Evolutionary conservation across 2,329 filamentous ascomycete genomes (phyloP), one percentile per base, ranked within the genome.

Genomic region (Fusarium devonianum): DNA sequence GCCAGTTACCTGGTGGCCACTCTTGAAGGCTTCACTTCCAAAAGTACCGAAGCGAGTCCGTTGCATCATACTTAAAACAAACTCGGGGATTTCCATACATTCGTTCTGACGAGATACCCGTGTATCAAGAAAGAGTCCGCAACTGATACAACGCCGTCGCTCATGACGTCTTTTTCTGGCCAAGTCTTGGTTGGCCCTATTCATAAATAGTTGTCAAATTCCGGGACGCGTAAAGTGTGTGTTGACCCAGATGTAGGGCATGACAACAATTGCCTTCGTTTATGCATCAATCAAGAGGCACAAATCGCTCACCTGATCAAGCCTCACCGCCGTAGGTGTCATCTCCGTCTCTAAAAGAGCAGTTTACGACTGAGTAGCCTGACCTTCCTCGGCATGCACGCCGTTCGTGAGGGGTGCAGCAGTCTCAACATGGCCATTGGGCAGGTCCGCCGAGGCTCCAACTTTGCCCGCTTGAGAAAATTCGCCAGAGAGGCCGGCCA

Each of bases 381-480:
- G 28, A 25, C 41, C 36, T 17, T 44, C 42, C 37, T 62, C 61
- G 25, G 49, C 37, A 50, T 70, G 65, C n/a, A 65, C 61, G 19
- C 68, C 68, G 36, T 70, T 70, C 2, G 56, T 60, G 37, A 61
- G 51, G 8, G 63, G 52, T n/a, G 41, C 29, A 21, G 47, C 14
- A 22, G 51, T 44, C 10, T 60, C 56, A 22, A 49, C 43, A 19
- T 62, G 56, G 16, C 66, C 62, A 30, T 68, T 67, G 29, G 49
- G 33, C 43, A 55, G 18, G 23, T 40, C 45, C 14, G 56, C 35
- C 11, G 54, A 35, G 36, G 38, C 51, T 14, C 51, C 53, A 18
- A 41, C 29, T 23, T 51, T 54, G 44, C 43, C 34, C 11, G 36
- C 11, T 29, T 52, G 56, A 9, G 18, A 36, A 18, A 28, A 35